Evolutionary conservation across 139 green algal genomes (phyloP).

Genomic region (Picochlorum costavermella): DNA sequence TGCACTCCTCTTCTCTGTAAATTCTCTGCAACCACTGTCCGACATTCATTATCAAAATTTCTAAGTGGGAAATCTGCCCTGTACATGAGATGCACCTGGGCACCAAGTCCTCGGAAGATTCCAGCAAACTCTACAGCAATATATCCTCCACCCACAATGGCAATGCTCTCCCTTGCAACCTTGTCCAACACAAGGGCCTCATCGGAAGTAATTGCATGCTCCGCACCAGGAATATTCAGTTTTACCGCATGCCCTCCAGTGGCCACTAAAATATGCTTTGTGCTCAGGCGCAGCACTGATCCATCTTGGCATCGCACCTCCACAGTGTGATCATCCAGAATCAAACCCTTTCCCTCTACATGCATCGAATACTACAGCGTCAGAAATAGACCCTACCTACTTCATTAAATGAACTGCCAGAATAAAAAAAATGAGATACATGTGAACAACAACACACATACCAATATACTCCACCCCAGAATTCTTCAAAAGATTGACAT

Average conservation of each 20-base stretch:
- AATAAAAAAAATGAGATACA: not conserved
- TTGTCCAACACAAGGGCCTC: conserved; percentile 75
- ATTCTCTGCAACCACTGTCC: conserved; percentile 47
- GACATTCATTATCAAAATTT: conserved; percentile 64
- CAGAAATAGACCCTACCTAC: not conserved
- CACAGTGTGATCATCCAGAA: conserved; percentile 83
- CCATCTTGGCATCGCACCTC: conserved; percentile 27
- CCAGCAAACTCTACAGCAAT: conserved; percentile 95
- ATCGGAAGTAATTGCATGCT: conserved; percentile 85
- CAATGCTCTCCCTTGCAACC: conserved; percentile 44
- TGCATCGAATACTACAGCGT: no score
- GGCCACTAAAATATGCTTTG: conserved; percentile 86
- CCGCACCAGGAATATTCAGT: conserved; percentile 74
- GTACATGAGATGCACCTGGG: conserved; percentile 70
- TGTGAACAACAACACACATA: not conserved
- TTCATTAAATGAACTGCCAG: not conserved
- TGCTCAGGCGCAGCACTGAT: conserved; percentile 18
- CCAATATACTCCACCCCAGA: conserved; percentile 34
- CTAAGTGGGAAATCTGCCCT: conserved; percentile 4
- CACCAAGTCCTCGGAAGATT: conserved; percentile 86
- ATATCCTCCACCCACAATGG: conserved; percentile 88
- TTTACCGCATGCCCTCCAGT: conserved; percentile 64
- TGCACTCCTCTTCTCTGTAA: conserved; percentile 40
- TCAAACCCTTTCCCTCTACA: conserved; percentile 64
- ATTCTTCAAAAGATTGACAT: conserved; percentile 76